phyloP scores from a whole-genome alignment of 1,284 basidiomycete genomes.

The Ustanciosporium gigantosporum region DNA sequence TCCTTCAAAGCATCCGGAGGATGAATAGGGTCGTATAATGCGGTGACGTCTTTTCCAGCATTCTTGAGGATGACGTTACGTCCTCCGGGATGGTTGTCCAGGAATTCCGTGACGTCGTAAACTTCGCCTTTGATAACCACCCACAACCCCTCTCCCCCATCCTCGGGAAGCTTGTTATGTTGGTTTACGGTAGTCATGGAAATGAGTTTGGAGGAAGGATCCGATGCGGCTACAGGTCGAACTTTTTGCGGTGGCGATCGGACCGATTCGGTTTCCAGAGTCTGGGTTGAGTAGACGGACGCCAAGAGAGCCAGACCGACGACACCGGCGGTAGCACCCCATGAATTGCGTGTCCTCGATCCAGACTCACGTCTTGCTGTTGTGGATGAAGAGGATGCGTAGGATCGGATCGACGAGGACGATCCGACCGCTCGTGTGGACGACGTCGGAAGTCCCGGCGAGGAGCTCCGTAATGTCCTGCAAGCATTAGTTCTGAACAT shows the following conservation, averaged over 20 bases:
- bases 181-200: constrained; percentile 43
- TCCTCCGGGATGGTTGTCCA: constrained; percentile 78
- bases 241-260: constrained; percentile 13
- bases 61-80: constrained; percentile 76
- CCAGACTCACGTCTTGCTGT: too few species aligned
- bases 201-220: constrained; percentile 35
- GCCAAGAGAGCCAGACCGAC: constrained; percentile 26
- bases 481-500: too few species aligned
- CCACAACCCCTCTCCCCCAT: constrained; percentile 47
- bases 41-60: constrained; percentile 73
- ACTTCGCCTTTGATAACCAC: constrained; percentile 56
- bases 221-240: constrained; percentile 12
- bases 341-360: neutral
- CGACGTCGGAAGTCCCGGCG: too few species aligned
- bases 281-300: constrained; percentile 5
- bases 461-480: too few species aligned
- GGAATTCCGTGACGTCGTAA: constrained; percentile 74
- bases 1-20: constrained; percentile 55
- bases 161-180: constrained; percentile 42
- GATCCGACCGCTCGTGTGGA: too few species aligned
- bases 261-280: constrained; percentile 15
- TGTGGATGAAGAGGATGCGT: too few species aligned
- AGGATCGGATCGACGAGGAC: too few species aligned
- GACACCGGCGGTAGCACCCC: constrained; percentile 10
- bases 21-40: constrained; percentile 56